These are phyloP conservation scores for Termitomyces sp. DNA, from an alignment of 768 basidiomycete genomes.

Conservation along the genomic window DNA sequence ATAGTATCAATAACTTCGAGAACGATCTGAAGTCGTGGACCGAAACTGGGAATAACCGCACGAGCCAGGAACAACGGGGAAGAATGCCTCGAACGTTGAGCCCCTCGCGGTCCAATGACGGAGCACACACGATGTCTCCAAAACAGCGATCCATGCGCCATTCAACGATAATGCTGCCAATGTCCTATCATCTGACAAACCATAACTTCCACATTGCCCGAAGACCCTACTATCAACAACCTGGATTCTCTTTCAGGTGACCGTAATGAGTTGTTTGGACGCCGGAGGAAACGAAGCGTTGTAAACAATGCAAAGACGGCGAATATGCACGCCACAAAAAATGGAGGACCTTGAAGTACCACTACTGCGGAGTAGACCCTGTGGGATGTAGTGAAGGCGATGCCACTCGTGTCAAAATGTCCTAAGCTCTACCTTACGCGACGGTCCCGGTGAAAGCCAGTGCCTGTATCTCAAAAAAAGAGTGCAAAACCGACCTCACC, in stretches of 20 bases:
- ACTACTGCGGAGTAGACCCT: slow-evolving; percentile 67
- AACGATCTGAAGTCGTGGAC: slow-evolving; percentile 58
- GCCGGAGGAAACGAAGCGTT: slow-evolving; percentile 23
- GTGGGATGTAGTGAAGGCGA: not conserved
- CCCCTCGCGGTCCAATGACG: slow-evolving; percentile 42
- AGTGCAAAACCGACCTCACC: slow-evolving; percentile 63
- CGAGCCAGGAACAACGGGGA: slow-evolving; percentile 54
- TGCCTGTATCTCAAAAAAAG: slow-evolving; percentile 73
- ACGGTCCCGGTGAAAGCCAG: slow-evolving; percentile 66
- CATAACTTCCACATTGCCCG: slow-evolving; percentile 57
- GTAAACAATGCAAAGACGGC: slow-evolving; percentile 55
- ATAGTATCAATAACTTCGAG: slow-evolving; percentile 58
- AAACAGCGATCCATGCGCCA: not conserved
- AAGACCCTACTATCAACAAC: slow-evolving; percentile 62
- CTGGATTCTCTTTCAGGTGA: slow-evolving; percentile 46
- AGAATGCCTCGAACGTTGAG: slow-evolving; percentile 47
- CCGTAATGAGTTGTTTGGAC: not conserved
- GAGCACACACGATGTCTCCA: slow-evolving; percentile 54
- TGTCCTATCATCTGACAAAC: too few species aligned
- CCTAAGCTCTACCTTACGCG: slow-evolving; percentile 58
- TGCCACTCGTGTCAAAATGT: slow-evolving; percentile 27
- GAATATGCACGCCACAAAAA: slow-evolving; percentile 56
- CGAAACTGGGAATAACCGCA: slow-evolving; percentile 47
- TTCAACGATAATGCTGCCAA: not conserved
- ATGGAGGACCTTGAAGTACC: slow-evolving; percentile 64